phyloP scores from a whole-genome alignment of 2,329 filamentous ascomycete species.

The Fusarium fujikuroi region DNA sequence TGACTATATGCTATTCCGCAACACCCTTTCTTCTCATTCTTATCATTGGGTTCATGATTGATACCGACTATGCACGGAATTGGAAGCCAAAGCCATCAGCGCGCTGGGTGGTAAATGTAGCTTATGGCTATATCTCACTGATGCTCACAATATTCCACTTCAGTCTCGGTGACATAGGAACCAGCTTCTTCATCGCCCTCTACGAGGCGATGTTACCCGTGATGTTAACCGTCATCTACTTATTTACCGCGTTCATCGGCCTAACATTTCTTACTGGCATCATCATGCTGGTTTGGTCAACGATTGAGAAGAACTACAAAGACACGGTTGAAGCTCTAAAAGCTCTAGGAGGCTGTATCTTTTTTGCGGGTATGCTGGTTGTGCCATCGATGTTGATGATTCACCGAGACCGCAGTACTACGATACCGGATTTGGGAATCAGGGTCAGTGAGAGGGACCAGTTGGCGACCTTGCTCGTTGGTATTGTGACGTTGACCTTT shows the following conservation, averaged over 20 bases:
- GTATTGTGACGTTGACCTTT: not conserved
- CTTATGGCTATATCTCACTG: not conserved
- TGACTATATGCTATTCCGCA: not conserved
- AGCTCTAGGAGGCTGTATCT: not conserved
- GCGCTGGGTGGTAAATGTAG: not conserved
- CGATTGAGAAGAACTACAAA: not conserved
- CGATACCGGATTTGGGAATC: conserved; percentile 7
- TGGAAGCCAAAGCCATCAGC: not conserved
- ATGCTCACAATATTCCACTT: not conserved
- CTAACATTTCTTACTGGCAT: not conserved
- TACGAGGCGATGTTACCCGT: not conserved
- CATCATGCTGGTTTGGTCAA: not conserved
- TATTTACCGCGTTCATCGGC: not conserved
- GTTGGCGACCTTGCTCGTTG: conserved; percentile 13
- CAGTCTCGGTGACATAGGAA: not conserved
- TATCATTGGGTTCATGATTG: not conserved
- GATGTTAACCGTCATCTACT: not conserved
- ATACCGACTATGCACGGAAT: not conserved
- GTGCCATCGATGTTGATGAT: not conserved
- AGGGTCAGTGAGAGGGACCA: conserved; percentile 6
- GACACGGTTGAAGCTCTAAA: not conserved
- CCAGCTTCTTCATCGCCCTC: not conserved
- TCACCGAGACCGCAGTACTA: not conserved
- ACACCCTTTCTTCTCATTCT: not conserved
- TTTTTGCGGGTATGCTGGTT: not conserved